Conservation (phyloP, 176 grass and related monocot species). For the Aegilops sharonensis region DNA sequence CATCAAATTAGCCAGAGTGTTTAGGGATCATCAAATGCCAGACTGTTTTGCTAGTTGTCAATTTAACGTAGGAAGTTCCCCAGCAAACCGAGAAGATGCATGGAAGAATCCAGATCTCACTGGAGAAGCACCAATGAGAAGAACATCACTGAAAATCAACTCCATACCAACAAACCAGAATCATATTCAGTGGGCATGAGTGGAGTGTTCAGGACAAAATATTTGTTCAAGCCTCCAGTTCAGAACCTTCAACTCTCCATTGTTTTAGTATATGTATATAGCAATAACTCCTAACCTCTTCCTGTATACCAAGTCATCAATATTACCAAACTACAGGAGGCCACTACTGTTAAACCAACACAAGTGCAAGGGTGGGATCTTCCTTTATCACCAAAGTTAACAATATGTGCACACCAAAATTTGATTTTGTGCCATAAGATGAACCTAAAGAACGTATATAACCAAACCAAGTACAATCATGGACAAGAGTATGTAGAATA, state of each 20-base stretch:
- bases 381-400: background rate
- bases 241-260: background rate
- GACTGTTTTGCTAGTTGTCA: background rate
- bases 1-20: too few species aligned
- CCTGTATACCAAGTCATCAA: background rate
- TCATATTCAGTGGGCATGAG: background rate
- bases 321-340: background rate
- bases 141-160: background rate
- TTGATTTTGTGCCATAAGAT: background rate
- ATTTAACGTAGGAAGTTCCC: slow-evolving; percentile 32
- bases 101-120: background rate
- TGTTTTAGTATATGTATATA: background rate
- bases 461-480: too few species aligned
- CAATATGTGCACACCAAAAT: background rate
- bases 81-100: background rate
- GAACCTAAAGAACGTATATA: background rate
- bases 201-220: background rate
- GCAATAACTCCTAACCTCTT: background rate
- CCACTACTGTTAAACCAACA: background rate
- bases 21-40: too few species aligned
- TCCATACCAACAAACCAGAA: background rate
- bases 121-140: background rate
- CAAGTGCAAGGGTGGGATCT: background rate
- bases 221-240: background rate
- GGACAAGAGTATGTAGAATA: too few species aligned